Conservation (phyloP, 345 rosid genomes). For the Salix brachista region DNA sequence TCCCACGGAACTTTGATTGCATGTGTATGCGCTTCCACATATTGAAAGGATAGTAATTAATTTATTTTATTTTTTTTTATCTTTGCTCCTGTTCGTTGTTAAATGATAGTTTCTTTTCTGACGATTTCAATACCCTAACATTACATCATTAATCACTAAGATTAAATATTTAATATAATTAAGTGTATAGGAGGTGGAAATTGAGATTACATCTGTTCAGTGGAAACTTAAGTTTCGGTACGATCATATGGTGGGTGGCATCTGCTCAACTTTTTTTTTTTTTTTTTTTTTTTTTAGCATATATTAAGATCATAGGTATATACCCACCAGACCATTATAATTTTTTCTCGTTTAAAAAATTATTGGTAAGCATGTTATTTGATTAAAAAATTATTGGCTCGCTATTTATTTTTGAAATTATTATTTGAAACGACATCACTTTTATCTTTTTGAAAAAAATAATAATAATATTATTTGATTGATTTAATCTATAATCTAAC, state of each 20-base stretch:
- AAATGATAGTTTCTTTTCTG: neutral
- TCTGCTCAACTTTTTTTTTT: too few species aligned
- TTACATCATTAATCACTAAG: neutral
- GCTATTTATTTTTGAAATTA: too few species aligned
- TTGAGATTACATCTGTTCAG: neutral
- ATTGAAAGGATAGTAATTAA: neutral
- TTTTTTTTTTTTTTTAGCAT: too few species aligned
- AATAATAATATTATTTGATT: too few species aligned
- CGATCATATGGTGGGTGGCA: too few species aligned
- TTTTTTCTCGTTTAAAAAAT: too few species aligned
- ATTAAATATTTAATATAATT: neutral
- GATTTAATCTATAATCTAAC: neutral
- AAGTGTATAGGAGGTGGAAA: neutral
- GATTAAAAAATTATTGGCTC: too few species aligned
- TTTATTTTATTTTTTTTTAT: neutral
- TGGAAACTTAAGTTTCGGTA: neutral
- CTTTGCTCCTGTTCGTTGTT: neutral
- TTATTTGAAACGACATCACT: too few species aligned
- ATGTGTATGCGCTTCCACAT: neutral
- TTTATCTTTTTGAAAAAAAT: too few species aligned
- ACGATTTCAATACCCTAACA: conserved; percentile 9
- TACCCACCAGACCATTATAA: too few species aligned
- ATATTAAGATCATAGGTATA: neutral
- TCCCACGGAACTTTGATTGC: too few species aligned
- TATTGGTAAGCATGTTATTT: too few species aligned